A percentile compares a stretch with the other conserved stretches of the same genome.
Evolutionary conservation across 176 grass and related monocot species (phyloP).

Genomic region (Musa schizocarpa): DNA sequence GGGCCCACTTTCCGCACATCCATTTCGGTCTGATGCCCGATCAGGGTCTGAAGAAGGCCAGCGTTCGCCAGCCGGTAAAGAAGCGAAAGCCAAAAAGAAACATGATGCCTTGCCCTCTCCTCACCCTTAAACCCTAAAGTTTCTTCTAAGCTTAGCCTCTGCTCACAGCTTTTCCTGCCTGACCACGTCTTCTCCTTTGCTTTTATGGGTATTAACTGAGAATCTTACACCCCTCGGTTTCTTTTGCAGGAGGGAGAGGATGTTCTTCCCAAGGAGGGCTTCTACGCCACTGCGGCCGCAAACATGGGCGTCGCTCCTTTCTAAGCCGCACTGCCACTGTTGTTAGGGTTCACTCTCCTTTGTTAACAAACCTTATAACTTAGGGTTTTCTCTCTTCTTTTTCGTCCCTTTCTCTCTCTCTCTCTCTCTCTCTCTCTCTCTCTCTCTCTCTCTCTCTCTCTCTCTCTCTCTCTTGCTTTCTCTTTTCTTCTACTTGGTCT

Average conservation of each 20-base stretch:
- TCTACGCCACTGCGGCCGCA: conserved; percentile 62
- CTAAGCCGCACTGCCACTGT: conserved; percentile 20
- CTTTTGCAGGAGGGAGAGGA: conserved; percentile 44
- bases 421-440: background rate
- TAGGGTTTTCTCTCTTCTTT: conserved; percentile 5
- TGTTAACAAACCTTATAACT: conserved; percentile 6
- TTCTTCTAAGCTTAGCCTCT: no score
- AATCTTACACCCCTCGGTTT: conserved; percentile 16
- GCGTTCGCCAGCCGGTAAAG: conserved; percentile 50
- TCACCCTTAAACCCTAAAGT: no score
- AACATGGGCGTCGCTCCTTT: conserved; percentile 91
- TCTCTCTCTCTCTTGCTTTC: background rate
- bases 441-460: background rate
- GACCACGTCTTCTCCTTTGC: background rate
- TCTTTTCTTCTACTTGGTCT: conserved; percentile 8
- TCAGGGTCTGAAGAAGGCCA: conserved; percentile 72
- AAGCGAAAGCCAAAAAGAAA: background rate
- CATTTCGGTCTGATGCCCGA: conserved; percentile 97
- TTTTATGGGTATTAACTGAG: background rate
- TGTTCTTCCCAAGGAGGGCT: conserved; percentile 69
- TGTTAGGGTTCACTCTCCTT: conserved; percentile 21
- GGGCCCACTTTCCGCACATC: conserved; percentile 98
- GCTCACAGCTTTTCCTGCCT: no score
- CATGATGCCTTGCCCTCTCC: no score
- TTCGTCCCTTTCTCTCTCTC: background rate